These are phyloP conservation scores for Mycena rosella DNA, from an alignment of 768 basidiomycete species.

Conservation along the genomic window DNA sequence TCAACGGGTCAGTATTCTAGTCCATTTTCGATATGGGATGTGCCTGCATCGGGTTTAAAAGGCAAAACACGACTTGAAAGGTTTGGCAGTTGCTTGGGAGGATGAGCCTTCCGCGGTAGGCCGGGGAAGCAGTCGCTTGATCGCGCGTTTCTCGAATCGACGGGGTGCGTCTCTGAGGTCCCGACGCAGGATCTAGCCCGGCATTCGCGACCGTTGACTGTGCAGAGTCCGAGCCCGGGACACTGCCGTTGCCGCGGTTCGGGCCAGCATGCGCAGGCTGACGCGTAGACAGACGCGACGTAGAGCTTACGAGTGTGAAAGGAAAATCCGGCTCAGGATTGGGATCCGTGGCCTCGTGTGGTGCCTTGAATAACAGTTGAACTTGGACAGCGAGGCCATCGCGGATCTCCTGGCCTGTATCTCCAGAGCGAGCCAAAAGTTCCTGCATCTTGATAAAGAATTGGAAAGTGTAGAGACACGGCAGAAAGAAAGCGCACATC, in stretches of 20 bases:
- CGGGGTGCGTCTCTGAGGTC: slow-evolving; percentile 13
- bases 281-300: not conserved
- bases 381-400: not conserved
- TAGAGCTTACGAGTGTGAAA: not conserved
- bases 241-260: not conserved
- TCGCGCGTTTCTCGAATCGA: slow-evolving; percentile 17
- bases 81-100: slow-evolving; percentile 9
- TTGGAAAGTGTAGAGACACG: not conserved
- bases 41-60: slow-evolving; percentile 12
- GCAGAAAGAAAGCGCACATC: not conserved
- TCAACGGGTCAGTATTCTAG: not conserved
- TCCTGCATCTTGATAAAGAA: not conserved
- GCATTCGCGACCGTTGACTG: not conserved
- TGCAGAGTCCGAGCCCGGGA: not conserved
- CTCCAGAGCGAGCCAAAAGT: not conserved
- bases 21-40: not conserved
- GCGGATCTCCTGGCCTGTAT: not conserved
- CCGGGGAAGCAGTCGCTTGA: not conserved
- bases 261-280: slow-evolving; percentile 3
- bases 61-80: slow-evolving; percentile 28
- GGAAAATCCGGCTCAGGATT: slow-evolving; percentile 16
- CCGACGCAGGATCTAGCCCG: slow-evolving; percentile 16
- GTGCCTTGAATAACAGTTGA: slow-evolving; percentile 8
- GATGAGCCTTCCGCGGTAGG: slow-evolving; percentile 1
- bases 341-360: slow-evolving; percentile 2